Conservation (phyloP, 2,329 filamentous ascomycete species). For the Xylaria sp. region DNA sequence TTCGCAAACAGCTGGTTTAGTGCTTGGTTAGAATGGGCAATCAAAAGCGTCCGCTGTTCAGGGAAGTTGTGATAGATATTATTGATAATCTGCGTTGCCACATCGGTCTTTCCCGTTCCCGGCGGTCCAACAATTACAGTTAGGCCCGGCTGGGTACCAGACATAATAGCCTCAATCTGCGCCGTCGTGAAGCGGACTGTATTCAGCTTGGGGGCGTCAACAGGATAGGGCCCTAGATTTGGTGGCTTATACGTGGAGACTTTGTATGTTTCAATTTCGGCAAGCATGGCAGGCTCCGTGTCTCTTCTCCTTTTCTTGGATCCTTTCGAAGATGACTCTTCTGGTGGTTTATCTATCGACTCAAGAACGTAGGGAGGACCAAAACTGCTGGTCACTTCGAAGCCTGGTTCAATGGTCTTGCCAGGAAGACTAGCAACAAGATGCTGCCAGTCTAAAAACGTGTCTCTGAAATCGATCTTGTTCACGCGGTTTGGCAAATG, state of each 20-base stretch:
- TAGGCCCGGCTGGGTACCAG: conserved; percentile 91
- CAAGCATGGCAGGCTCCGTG: conserved; percentile 71
- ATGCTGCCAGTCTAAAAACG: conserved; percentile 95
- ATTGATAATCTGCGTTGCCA: conserved; percentile 97
- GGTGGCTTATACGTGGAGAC: conserved; percentile 91
- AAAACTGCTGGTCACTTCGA: conserved; percentile 77
- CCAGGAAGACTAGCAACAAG: conserved; percentile 89
- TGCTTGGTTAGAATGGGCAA: conserved; percentile 98
- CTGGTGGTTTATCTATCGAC: conserved; percentile 64
- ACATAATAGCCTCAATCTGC: conserved; percentile 92
- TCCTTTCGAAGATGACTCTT: conserved; percentile 64
- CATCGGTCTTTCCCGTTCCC: conserved; percentile 98
- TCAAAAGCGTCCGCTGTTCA: conserved; percentile 85
- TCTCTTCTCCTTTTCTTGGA: conserved; percentile 91
- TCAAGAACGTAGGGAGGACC: conserved; percentile 89
- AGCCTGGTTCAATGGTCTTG: conserved; percentile 82
- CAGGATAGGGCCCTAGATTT: conserved; percentile 89
- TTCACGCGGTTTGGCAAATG: conserved; percentile 80
- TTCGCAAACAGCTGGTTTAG: conserved; percentile 98
- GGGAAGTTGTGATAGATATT: conserved; percentile 99
- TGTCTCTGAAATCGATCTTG: conserved; percentile 90
- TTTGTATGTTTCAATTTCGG: conserved; percentile 74
- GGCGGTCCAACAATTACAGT: conserved; percentile 95
- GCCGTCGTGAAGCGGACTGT: conserved; percentile 87
- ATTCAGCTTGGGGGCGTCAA: conserved; percentile 85